A percentile compares a stretch with the other conserved stretches of the same genome.
phyloP scores from a whole-genome alignment of 352 stramenopile genomes.

The Blastocystis hominis region DNA sequence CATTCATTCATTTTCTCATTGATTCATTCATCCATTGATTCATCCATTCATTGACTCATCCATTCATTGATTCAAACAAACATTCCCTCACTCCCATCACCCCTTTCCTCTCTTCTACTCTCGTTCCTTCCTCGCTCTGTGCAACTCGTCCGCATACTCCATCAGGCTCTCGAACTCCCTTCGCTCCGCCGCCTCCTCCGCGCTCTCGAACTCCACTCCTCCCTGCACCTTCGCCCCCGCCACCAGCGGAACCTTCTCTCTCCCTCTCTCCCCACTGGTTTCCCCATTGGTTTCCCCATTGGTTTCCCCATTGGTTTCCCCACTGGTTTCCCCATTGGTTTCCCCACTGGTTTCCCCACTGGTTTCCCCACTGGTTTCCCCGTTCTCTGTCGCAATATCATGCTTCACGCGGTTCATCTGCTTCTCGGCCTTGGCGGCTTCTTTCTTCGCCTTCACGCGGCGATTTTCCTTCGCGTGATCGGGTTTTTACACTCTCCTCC shows the following conservation, averaged over 20 bases:
- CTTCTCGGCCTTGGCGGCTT: neutral
- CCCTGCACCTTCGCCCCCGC: neutral
- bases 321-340: no score
- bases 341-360: neutral
- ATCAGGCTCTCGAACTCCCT: constrained; percentile 20
- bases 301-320: no score
- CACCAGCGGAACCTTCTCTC: neutral
- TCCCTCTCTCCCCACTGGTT: no score
- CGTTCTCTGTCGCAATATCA: neutral
- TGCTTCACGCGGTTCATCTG: constrained; percentile 2
- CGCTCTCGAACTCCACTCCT: neutral
- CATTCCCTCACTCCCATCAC: no score
- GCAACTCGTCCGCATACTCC: constrained; percentile 2
- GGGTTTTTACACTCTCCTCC: neutral
- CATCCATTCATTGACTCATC: no score
- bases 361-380: neutral
- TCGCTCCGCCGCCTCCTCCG: neutral
- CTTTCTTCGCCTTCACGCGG: constrained; percentile 22
- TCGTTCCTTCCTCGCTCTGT: no score
- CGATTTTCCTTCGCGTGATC: no score
- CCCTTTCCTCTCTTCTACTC: no score
- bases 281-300: no score
- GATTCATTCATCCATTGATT: no score
- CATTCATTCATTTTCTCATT: no score
- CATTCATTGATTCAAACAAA: no score